Base-by-base conservation (phyloP, 805 yeast genomes). In the Zygotorulaspora danielsina region DNA sequence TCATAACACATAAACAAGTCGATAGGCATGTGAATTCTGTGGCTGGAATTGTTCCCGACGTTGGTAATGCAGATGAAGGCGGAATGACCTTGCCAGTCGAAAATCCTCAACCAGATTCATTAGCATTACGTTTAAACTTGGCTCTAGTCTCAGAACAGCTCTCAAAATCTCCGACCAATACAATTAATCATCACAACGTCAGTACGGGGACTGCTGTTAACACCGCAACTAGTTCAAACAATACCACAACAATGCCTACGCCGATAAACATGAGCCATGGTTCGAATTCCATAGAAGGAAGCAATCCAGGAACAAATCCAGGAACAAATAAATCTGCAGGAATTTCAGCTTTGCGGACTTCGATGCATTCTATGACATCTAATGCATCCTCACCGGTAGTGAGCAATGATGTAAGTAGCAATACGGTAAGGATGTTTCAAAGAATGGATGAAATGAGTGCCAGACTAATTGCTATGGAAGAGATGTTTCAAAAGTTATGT, bases 381-480 rank as follows among this genome's bases (percentile, higher is more conserved):
- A 38, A 32, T 8, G 26, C 41, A 13, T 43, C 48, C 13, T 30
- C 45, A 12, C 41, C 42, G 3, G 37, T 45, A 4, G 38, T 42
- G 19, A 36, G 39, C 7, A 35, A 27, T 21, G 48, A 41, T 12
- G 19, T 36, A 10, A 40, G 47, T 17, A 43, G 49, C 12, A 48
- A 39, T 39, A 44, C 41, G 21, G 46, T 57, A 12, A 46, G 57
- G 35, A 45, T 59, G 36, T 57, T 51, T 32, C 65, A 60, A 44
- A 50, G 64, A 30, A 49, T 60, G 59, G 64, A 59, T 33, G 65
- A 60, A 19, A 39, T 60, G 19, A 50, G 59, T 18, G 58, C 56
- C 3, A 46, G 65, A 29, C 38, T 59, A 38, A 52, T 55, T 1
- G 48, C 46, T 6, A 50, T 60, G 63, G 66, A 61, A 27, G 58